Evolutionary conservation across 2,329 filamentous ascomycete genomes (phyloP), one percentile per base, ranked within the genome.

Genomic region (Xylariaceae sp.): DNA sequence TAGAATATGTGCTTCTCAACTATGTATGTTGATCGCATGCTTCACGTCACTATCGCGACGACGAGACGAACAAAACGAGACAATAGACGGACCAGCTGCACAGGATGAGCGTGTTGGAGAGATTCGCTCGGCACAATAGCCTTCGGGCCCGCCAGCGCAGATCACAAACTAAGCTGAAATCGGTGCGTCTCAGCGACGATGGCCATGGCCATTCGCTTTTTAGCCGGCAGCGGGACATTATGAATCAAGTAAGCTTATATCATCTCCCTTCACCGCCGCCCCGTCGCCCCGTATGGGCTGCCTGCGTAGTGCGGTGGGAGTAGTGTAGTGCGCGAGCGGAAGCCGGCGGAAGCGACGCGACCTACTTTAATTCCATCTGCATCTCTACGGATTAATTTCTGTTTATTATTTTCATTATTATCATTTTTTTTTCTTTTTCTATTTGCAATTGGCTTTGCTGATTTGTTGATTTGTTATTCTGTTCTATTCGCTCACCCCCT

Each of bases 71-170:
- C 15, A 5, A 13, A 45, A 23, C 41, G 23, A 34, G 23, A 1
- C n/a, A 51, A 9, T 41, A 44, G 17, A 44, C 34, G 7, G 18
- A 39, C 37, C 13, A 35, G 15, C 3, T 15, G 2, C 15, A 35
- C 44, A 59, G 45, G 15, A 62, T 70, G 68, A 72, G 68, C 37
- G 61, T 68, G 50, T 61, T 71, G 8, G 69, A 71, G 54, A 64
- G 65, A 34, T 65, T 71, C 35, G 63, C 65, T 6, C 63, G 64
- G 44, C 64, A 64, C 11, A 69, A 67, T 30, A 67, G 65, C 51
- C 30, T 60, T 15, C 62, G 55, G 59, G 52, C 41, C n/a, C 65
- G 56, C n/a, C 60, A 53, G 7, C 65, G 68, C 11, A 65, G 57
- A 30, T 49, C 61, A 3, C 30, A 58, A 45, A 50, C 64, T 34